phyloP scores from a whole-genome alignment of 768 basidiomycete genomes.

The Gloeophyllum trabeum region DNA sequence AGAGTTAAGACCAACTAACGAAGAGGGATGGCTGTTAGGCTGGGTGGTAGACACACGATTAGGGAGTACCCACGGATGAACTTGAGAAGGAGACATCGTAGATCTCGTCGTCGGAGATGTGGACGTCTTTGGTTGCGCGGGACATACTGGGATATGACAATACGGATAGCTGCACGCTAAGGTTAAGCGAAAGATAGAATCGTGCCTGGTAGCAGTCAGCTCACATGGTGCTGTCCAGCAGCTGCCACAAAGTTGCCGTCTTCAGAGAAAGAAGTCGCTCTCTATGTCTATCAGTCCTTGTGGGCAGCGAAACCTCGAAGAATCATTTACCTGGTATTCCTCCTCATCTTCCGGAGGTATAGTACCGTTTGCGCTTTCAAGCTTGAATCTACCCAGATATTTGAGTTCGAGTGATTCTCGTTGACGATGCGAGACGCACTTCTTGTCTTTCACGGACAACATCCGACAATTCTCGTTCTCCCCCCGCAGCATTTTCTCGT shows the following conservation, averaged over 20 bases:
- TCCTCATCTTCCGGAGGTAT: conserved; percentile 49
- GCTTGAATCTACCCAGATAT: too few relatives aligned
- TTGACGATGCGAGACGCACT: conserved; percentile 42
- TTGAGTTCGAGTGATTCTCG: too few relatives aligned
- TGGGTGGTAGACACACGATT: neutral
- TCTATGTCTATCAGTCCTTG: too few relatives aligned
- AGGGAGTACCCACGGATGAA: conserved; percentile 34
- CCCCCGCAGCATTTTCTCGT: conserved; percentile 46
- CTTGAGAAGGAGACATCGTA: conserved; percentile 78
- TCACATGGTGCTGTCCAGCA: conserved; percentile 64
- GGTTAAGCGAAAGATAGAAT: too few relatives aligned
- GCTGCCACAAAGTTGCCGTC: conserved; percentile 53
- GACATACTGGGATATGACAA: conserved; percentile 50
- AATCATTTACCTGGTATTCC: conserved; percentile 79
- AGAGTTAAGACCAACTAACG: conserved; percentile 61
- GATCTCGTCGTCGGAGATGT: conserved; percentile 53
- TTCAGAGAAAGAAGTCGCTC: conserved; percentile 78
- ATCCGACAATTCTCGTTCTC: conserved; percentile 82
- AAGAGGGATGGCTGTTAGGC: neutral
- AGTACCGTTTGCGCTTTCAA: conserved; percentile 46
- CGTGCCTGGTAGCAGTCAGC: conserved; percentile 12
- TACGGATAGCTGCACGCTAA: conserved; percentile 41
- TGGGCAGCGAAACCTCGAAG: too few relatives aligned
- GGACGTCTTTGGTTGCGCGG: conserved; percentile 34
- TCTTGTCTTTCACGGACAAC: conserved; percentile 45